Evolutionary conservation across 441 rosid genomes (phyloP).

Genomic region (Brassica hybrid): DNA sequence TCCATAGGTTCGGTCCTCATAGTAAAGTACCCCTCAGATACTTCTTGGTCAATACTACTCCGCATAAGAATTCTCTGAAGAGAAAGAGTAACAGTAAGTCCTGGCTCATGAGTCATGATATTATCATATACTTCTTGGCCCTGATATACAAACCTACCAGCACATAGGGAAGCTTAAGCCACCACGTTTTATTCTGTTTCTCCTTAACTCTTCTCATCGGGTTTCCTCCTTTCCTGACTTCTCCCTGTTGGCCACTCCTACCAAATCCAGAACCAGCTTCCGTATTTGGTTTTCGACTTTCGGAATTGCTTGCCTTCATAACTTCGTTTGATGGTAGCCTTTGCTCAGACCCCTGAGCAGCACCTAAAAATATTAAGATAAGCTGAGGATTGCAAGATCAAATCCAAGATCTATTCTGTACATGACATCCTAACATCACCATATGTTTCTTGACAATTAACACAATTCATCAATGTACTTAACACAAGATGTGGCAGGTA

Average conservation of each 20-base stretch:
- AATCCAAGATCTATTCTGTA: background rate
- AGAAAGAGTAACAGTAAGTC: conserved; percentile 15
- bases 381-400: conserved; percentile 21
- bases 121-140: background rate
- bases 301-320: conserved; percentile 41
- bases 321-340: conserved; percentile 36
- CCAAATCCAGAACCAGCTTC: conserved; percentile 44
- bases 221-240: conserved; percentile 36
- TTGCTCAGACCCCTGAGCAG: conserved; percentile 46
- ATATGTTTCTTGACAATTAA: background rate
- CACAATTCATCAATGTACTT: too few relatives aligned
- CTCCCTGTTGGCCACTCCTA: conserved; percentile 37
- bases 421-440: background rate
- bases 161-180: conserved; percentile 82
- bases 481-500: background rate
- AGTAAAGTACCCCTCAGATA: conserved; percentile 57
- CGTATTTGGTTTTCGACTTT: conserved; percentile 29
- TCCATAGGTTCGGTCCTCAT: conserved; percentile 44
- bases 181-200: conserved; percentile 55
- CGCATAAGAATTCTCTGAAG: conserved; percentile 70
- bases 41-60: conserved; percentile 59
- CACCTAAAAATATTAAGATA: conserved; percentile 50
- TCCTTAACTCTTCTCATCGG: conserved; percentile 30
- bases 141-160: conserved; percentile 41
- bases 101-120: background rate